Evolutionary conservation across 192 early-diverging fungal species (phyloP), one percentile per base, ranked within the genome.

Genomic region (Rhizophagus clarus): DNA sequence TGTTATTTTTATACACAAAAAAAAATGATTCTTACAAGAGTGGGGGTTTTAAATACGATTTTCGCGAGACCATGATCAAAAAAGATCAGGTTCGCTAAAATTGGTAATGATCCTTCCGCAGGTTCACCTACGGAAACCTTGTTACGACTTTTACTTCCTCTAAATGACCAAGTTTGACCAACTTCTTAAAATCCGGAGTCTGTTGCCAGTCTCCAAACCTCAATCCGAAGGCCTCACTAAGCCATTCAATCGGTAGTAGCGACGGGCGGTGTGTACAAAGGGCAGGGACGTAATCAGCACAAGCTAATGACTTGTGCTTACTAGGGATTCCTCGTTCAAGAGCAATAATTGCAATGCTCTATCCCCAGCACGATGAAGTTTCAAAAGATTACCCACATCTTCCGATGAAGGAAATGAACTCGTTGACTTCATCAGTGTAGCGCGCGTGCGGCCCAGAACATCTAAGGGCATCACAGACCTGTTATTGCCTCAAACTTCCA

Each of bases 261-360:
- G 66, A 67, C 66, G 66, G 66, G 66, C 66, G 66, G 66, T 67
- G 66, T 67, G 66, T 67, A 67, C 66, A 67, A 67, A n/a, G n/a
- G 17, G 14, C 66, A n/a, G n/a, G 66, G n/a, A 67, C 66, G 66
- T 67, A 67, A 22, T 68, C 66, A 68, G 88, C 90, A 87, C 88
- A 85, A 90, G 90, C 88, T 92, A 87, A 91, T 93, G 91, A 93
- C 91, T 91, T 86, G 85, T 85, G 87, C 90, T 92, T 93, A 93
- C 91, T 91, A 93, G 91, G 84, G 90, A 91, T 91, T 93, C 89
- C 90, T 92, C 89, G 87, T 93, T 92, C 85, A 93, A 90, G 89
- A 87, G 87, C 91, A 89, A 92, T 87, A 92, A 91, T 92, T 92
- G 88, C 66, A 64, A 64, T 1, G 62, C 62, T 64, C 62, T 64